A percentile compares a stretch with the other conserved stretches of the same genome.
Evolutionary conservation across 352 stramenopile species (phyloP).

Genomic region (Globisporangium ultimum): DNA sequence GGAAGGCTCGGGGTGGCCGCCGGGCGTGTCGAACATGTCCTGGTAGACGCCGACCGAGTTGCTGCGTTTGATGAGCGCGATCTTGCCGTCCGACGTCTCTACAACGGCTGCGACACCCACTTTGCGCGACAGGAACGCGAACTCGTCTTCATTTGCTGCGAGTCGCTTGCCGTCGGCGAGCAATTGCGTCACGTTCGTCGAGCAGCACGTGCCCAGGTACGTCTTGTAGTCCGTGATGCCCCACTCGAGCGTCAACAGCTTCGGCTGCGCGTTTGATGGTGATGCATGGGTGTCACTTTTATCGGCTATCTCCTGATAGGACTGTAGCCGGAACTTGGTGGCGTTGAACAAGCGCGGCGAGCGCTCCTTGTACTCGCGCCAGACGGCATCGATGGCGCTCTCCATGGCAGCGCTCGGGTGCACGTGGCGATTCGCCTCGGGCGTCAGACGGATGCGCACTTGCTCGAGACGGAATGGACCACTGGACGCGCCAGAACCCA

Average conservation of each 20-base stretch:
- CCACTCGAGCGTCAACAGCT: constrained; percentile 27
- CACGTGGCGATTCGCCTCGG: constrained; percentile 29
- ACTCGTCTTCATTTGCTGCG: constrained; percentile 14
- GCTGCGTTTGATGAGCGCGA: constrained; percentile 72
- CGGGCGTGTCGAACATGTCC: constrained; percentile 70
- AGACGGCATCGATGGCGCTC: constrained; percentile 31
- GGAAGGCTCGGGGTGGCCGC: constrained; percentile 70
- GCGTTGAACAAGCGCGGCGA: constrained; percentile 69
- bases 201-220: constrained; percentile 75
- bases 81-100: constrained; percentile 52
- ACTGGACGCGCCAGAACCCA: neutral
- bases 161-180: constrained; percentile 26
- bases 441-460: constrained; percentile 43
- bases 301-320: neutral
- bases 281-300: too few relatives aligned
- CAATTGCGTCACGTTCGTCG: constrained; percentile 30
- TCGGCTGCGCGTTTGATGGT: too few relatives aligned
- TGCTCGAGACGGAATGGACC: constrained; percentile 26
- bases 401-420: constrained; percentile 47
- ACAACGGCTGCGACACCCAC: constrained; percentile 71
- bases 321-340: constrained; percentile 59
- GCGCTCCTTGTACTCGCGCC: constrained; percentile 25
- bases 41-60: constrained; percentile 67
- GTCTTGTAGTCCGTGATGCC: constrained; percentile 73
- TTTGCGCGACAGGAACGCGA: constrained; percentile 73